Base-by-base conservation (phyloP, 106 monocot species). In the Phalaenopsis equestris region DNA sequence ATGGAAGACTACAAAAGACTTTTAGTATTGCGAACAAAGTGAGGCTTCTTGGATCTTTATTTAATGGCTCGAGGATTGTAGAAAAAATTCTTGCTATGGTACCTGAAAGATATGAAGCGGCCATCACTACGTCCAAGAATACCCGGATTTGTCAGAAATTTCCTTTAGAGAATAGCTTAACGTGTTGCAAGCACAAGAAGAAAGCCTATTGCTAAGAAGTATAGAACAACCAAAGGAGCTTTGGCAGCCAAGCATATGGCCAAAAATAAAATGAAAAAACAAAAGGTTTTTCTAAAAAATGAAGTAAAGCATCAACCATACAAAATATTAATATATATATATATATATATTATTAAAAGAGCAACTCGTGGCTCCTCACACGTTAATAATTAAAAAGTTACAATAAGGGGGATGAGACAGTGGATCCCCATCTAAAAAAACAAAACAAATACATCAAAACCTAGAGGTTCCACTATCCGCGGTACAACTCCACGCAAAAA, bases 61-160 rank as follows among this genome's bases (percentile, higher is more conserved):
- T 79, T 64, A 6, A 39, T 79, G 78, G 64, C 56, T 42, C 57
- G 39, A 58, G 64, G 39, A 41, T 79, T 61, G 78, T 79, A 18
- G 18, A 64, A 37, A 78, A 76, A 30, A 76, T 76, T 49, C 76
- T 76, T 76, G 48, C 49, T 30, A 48, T 46, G 12, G 10, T 47
- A 23, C 46, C 76, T 2, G 42, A 75, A 75, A 75, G 8, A 43
- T 76, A 21, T 76, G 47, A 76, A 49, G 19, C 49, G 4, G n/a
- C 76, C 2, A 76, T 76, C 4, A 9, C 76, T n/a, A 21, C 76
- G 10, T 21, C 41, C 0, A 56, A 78, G 16, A 55, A 78, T 56
- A 56, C 76, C 9, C 37, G 11, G 55, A 78, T 78, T 2, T 78
- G 38, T 55, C 77, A 24, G 37, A 78, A 5, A 56, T 56, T 19